Percentiles rank a stretch among this genome's conserved stretches.
Conservation (phyloP, 768 basidiomycete genomes). For the Boletus pseudopeckii region DNA sequence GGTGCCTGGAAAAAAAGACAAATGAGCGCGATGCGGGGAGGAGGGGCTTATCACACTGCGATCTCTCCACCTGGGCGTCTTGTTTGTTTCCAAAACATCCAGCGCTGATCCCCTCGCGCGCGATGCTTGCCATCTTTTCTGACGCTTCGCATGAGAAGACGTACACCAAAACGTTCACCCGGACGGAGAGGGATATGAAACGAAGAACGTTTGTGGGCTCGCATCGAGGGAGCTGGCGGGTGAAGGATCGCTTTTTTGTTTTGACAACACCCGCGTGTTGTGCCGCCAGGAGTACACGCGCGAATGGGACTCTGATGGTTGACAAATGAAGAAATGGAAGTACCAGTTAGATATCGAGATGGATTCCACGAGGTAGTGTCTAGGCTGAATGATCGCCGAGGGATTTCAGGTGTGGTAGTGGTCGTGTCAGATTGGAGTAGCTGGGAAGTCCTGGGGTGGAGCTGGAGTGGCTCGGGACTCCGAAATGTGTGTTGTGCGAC, state of each 20-base stretch:
- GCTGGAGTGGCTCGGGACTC: too few relatives aligned
- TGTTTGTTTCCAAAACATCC: background rate
- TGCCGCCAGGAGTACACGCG: background rate
- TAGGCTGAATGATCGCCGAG: too few relatives aligned
- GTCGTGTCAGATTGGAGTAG: too few relatives aligned
- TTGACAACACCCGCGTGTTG: background rate
- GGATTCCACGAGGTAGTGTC: background rate
- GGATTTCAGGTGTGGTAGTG: background rate
- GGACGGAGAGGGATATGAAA: too few relatives aligned
- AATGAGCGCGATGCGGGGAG: background rate
- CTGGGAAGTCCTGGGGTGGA: too few relatives aligned
- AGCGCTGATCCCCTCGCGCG: background rate
- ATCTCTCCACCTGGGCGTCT: background rate
- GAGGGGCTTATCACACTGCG: background rate
- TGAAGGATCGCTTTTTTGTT: background rate
- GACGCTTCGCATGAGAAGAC: background rate
- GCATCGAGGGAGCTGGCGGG: slow-evolving; percentile 4
- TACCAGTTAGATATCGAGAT: background rate
- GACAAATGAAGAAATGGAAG: background rate
- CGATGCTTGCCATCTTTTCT: background rate
- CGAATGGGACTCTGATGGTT: background rate
- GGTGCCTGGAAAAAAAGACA: too few relatives aligned
- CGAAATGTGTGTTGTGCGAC: too few relatives aligned
- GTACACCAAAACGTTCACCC: background rate
- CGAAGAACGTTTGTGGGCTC: background rate